These are phyloP conservation scores for Capsella bursapastoris DNA, from an alignment of 345 rosid genomes.

Conservation along the genomic window DNA sequence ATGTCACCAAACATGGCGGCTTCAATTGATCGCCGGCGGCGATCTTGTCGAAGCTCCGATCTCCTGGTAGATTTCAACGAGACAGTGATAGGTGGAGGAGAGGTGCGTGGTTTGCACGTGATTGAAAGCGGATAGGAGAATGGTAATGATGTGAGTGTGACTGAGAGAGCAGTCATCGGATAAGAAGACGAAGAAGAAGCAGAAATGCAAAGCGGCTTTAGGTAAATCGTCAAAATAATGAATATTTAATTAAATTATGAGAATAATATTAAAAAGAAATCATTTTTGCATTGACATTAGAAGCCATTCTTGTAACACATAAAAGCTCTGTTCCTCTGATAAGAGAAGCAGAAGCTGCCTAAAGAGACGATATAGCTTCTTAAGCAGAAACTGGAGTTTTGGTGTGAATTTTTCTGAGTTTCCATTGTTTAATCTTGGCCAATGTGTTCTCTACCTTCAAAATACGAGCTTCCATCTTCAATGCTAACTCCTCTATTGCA, in stretches of 20 bases:
- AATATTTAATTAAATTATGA: not conserved
- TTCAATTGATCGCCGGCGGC: constrained; percentile 30
- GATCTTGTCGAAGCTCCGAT: constrained; percentile 31
- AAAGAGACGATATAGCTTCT: not conserved
- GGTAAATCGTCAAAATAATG: not conserved
- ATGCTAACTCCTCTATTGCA: not conserved
- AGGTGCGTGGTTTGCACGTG: constrained; percentile 28
- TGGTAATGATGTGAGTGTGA: constrained; percentile 26
- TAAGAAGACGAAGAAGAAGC: constrained; percentile 2
- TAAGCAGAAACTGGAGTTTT: not conserved
- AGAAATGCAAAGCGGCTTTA: not conserved
- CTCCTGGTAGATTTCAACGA: not conserved
- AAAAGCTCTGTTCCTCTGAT: not conserved
- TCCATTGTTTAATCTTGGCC: constrained; percentile 21
- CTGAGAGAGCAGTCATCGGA: constrained; percentile 33
- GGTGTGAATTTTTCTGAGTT: not conserved
- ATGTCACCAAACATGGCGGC: constrained; percentile 38
- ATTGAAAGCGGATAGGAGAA: constrained; percentile 8
- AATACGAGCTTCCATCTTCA: constrained; percentile 11
- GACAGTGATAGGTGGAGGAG: constrained; percentile 1
- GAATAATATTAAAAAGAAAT: not conserved
- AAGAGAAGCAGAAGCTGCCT: not conserved
- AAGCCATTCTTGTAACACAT: constrained; percentile 1
- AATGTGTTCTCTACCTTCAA: constrained; percentile 15
- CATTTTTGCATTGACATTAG: not conserved